These are phyloP conservation scores for Candida pseudofarinosa DNA, from an alignment of 805 yeast genomes.

Conservation along the genomic window DNA sequence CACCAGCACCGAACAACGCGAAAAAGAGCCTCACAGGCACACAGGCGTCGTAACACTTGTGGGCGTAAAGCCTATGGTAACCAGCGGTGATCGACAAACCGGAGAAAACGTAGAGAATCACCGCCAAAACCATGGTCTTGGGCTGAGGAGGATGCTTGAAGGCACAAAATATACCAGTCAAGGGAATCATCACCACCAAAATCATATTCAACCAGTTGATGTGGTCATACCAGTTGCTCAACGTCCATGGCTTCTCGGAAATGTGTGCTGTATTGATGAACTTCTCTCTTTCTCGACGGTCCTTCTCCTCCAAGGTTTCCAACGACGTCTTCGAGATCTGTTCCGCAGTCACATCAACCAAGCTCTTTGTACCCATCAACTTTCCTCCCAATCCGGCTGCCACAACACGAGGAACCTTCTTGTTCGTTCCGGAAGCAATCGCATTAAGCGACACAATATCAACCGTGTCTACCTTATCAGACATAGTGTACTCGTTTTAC, in stretches of 20 bases:
- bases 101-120: slow-evolving; percentile 51
- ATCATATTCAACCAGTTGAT: slow-evolving; percentile 74
- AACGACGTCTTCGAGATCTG: slow-evolving; percentile 52
- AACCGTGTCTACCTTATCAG: slow-evolving; percentile 24
- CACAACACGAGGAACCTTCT: slow-evolving; percentile 64
- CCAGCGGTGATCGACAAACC: slow-evolving; percentile 84
- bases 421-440: slow-evolving; percentile 78
- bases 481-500: too few relatives aligned
- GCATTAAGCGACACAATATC: slow-evolving; percentile 72
- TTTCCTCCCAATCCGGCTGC: slow-evolving; percentile 74
- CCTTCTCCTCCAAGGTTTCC: slow-evolving; percentile 36
- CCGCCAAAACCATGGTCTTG: slow-evolving; percentile 51
- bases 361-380: slow-evolving; percentile 76
- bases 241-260: slow-evolving; percentile 76
- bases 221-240: slow-evolving; percentile 66
- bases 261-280: slow-evolving; percentile 49
- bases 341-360: slow-evolving; percentile 65
- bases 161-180: slow-evolving; percentile 47
- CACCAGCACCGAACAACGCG: slow-evolving; percentile 79
- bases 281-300: slow-evolving; percentile 35
- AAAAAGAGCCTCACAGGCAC: slow-evolving; percentile 58
- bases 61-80: slow-evolving; percentile 78
- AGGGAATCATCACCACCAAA: slow-evolving; percentile 60
- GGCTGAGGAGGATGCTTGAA: slow-evolving; percentile 44
- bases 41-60: slow-evolving; percentile 64